Percentiles rank a stretch among this genome's conserved stretches.
phyloP scores from a whole-genome alignment of 2,329 filamentous ascomycete genomes.

The Colletotrichum sublineola region DNA sequence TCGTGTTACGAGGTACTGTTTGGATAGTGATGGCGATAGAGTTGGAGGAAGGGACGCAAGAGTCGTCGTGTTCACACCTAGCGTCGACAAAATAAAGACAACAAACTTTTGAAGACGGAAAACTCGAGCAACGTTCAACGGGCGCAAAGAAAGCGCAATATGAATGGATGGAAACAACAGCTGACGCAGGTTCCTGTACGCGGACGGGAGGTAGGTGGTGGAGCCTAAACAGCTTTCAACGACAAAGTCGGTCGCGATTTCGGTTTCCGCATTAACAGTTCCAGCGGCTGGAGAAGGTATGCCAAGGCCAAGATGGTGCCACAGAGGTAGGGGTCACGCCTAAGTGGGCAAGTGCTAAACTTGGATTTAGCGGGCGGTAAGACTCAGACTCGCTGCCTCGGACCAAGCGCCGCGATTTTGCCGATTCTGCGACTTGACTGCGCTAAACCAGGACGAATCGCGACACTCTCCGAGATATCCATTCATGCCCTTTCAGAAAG shows the following conservation, averaged over 20 bases:
- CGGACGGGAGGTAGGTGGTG: conserved; percentile 31
- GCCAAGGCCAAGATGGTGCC: neutral
- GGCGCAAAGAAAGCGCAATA: conserved; percentile 9
- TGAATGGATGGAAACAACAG: conserved; percentile 16
- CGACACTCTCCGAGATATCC: neutral
- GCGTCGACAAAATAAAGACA: neutral
- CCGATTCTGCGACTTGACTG: conserved; percentile 27
- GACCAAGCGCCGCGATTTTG: conserved; percentile 32
- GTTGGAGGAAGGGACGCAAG: neutral
- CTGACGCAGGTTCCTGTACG: conserved; percentile 30
- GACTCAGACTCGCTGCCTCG: neutral
- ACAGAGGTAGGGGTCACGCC: neutral
- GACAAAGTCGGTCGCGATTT: conserved; percentile 9
- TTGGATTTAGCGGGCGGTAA: conserved; percentile 32
- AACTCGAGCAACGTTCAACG: conserved; percentile 4
- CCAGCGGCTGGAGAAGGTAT: conserved; percentile 8
- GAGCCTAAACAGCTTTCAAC: conserved; percentile 34
- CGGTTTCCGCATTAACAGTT: conserved; percentile 38
- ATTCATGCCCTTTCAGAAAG: neutral
- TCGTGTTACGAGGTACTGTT: neutral
- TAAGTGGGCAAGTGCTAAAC: neutral
- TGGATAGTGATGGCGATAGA: neutral
- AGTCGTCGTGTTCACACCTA: neutral
- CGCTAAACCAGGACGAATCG: conserved; percentile 3
- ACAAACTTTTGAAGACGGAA: neutral